Evolutionary conservation across 1,284 basidiomycete species (phyloP).

Genomic region (Trichosporon inkin): DNA sequence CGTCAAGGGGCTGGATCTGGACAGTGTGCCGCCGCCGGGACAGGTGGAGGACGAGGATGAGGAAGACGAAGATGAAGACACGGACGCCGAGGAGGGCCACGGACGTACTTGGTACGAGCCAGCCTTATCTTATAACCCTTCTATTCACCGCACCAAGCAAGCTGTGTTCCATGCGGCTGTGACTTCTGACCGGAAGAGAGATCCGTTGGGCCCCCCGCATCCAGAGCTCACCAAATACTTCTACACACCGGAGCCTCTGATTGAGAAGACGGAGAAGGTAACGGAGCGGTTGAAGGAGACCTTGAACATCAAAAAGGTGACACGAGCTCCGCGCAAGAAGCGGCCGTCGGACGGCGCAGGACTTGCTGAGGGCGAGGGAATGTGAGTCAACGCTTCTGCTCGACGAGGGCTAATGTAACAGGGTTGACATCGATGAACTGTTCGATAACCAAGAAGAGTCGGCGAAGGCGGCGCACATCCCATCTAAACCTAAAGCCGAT

Average conservation of each 20-base stretch:
- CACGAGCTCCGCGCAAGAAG: slow-evolving; percentile 51
- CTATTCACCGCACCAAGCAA: slow-evolving; percentile 85
- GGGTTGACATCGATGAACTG: slow-evolving; percentile 48
- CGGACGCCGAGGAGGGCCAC: slow-evolving; percentile 32
- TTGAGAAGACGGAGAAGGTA: slow-evolving; percentile 59
- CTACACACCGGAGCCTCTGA: slow-evolving; percentile 64
- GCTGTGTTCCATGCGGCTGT: slow-evolving; percentile 83
- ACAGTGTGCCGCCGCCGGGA: slow-evolving; percentile 64
- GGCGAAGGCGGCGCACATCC: slow-evolving; percentile 4
- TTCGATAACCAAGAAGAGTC: slow-evolving; percentile 27
- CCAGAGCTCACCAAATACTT: slow-evolving; percentile 78
- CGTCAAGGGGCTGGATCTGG: slow-evolving; percentile 82
- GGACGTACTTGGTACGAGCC: slow-evolving; percentile 69
- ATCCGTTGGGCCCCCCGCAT: slow-evolving; percentile 78
- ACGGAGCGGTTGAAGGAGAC: slow-evolving; percentile 61
- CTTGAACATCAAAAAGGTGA: slow-evolving; percentile 63
- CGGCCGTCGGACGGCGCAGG: slow-evolving; percentile 49
- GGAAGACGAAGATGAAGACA: slow-evolving; percentile 16
- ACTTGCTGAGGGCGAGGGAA: slow-evolving; percentile 41
- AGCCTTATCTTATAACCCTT: slow-evolving; percentile 75
- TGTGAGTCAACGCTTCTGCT: slow-evolving; percentile 25
- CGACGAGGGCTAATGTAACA: slow-evolving; percentile 14
- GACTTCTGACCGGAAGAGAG: slow-evolving; percentile 63
- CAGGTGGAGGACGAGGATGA: slow-evolving; percentile 53
- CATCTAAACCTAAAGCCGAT: slow-evolving; percentile 53